phyloP scores from a whole-genome alignment of 495 filamentous ascomycete genomes.

The Hyaloscypha bicolor region DNA sequence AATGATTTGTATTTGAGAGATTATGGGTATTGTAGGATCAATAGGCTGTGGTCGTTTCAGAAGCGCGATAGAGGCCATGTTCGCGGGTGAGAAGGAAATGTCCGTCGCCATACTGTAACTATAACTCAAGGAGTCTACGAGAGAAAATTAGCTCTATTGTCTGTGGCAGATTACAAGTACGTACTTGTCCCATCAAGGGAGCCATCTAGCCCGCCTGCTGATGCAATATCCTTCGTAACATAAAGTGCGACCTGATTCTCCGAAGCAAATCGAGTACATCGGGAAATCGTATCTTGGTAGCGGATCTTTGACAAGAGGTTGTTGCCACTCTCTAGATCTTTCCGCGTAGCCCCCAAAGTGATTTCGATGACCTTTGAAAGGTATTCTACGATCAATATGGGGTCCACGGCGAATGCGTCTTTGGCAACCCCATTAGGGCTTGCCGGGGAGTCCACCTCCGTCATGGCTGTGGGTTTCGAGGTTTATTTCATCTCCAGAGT shows the following conservation, averaged over 20 bases:
- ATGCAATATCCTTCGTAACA: constrained; percentile 78
- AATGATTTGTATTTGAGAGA: constrained; percentile 85
- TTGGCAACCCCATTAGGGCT: constrained; percentile 45
- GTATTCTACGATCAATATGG: constrained; percentile 70
- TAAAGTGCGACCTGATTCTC: constrained; percentile 88
- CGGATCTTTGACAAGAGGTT: constrained; percentile 76
- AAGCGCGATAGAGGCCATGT: constrained; percentile 81
- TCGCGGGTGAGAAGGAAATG: constrained; percentile 75
- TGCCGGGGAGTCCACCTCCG: constrained; percentile 21
- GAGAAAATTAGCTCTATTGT: constrained; percentile 8
- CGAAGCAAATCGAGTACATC: constrained; percentile 86
- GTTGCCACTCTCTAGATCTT: constrained; percentile 76
- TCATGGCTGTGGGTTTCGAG: constrained; percentile 21
- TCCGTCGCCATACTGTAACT: constrained; percentile 80
- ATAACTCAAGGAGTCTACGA: constrained; percentile 46
- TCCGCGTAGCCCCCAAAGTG: constrained; percentile 79
- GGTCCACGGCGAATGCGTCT: constrained; percentile 49
- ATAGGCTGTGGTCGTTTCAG: constrained; percentile 88
- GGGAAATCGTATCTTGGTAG: constrained; percentile 76
- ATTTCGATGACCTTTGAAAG: constrained; percentile 76
- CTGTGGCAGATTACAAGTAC: constrained; percentile 10
- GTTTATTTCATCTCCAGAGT: constrained; percentile 25
- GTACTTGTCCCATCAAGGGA: constrained; percentile 48
- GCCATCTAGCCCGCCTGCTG: constrained; percentile 55
- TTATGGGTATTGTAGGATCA: constrained; percentile 75